Evolutionary conservation across 352 stramenopile species (phyloP).

Genomic region (Pythium grandisporangium): DNA sequence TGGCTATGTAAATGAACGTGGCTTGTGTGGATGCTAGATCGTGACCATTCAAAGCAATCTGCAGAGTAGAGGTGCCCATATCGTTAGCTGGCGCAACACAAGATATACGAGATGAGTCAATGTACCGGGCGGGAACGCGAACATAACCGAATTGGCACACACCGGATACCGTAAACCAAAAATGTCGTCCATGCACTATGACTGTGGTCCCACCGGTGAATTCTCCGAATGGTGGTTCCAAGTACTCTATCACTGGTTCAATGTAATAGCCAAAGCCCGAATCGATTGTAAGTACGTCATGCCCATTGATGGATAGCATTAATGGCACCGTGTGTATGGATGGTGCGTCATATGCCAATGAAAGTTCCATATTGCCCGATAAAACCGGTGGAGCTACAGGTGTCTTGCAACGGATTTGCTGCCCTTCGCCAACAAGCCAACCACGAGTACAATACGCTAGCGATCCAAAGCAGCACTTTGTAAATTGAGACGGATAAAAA

Average conservation of each 20-base stretch:
- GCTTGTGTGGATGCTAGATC: conserved; percentile 24
- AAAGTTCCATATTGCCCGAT: conserved; percentile 3
- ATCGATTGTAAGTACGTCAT: conserved; percentile 39
- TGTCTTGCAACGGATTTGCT: conserved; percentile 24
- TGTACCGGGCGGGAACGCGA: conserved; percentile 31
- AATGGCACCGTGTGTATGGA: conserved; percentile 40
- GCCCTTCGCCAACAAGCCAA: conserved; percentile 19
- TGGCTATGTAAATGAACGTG: conserved; percentile 31
- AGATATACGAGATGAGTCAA: conserved; percentile 43
- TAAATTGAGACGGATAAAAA: conserved; percentile 45
- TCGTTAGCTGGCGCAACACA: conserved; percentile 44
- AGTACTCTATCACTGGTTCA: conserved; percentile 23
- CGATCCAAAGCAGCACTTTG: conserved; percentile 55
- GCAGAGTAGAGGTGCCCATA: conserved; percentile 19
- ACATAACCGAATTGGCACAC: conserved; percentile 47
- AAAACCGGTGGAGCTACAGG: conserved; percentile 16
- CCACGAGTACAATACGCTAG: conserved; percentile 23
- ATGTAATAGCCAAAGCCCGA: conserved; percentile 57
- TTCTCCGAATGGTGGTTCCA: conserved; percentile 32
- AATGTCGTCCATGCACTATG: conserved; percentile 47
- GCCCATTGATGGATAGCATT: conserved; percentile 67
- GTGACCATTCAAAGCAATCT: conserved; percentile 57
- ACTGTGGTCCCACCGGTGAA: conserved; percentile 46
- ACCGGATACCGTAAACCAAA: conserved; percentile 32
- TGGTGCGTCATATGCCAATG: too few species aligned